Evolutionary conservation across 768 basidiomycete species (phyloP), one percentile per base, ranked within the genome.

Genomic region (Naganishia friedmannii): DNA sequence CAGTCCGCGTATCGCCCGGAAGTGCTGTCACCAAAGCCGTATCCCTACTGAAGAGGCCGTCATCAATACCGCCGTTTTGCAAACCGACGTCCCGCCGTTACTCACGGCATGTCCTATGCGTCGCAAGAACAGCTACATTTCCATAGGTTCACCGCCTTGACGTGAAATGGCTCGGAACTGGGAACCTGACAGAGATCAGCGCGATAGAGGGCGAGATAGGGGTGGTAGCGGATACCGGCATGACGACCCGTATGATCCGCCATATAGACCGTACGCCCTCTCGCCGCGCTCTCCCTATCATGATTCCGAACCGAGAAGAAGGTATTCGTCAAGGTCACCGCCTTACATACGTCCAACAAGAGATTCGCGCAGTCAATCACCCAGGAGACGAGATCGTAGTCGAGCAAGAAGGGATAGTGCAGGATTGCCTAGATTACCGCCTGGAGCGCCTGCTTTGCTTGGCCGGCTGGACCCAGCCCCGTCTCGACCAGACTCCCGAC

Each of bases 111-210:
- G 48, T 26, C 19, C 23, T 7, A 51, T 51, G 48, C 23, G 48
- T 26, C 19, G 3, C 19, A 23, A n/a, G 15, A n/a, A 4, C n/a
- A 51, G 19, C 23, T 23, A n/a, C 3, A n/a, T 4, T 23, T 3
- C n/a, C 23, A 1, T 21, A 51, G n/a, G 23, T 21, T 51, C 48
- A 23, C 48, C 48, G 12, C 48, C 48, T 26, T 21, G 48, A 26
- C 48, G n/a, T n/a, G 48, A 51, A n/a, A 21, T 51, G 48, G 48
- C 48, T 51, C 48, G 48, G 6, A 51, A 51, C n/a, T 51, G n/a
- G 48, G 48, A 51, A 3, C 15, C n/a, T 5, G 48, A 51, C 13
- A 51, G 48, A 13, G 48, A 51, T 51, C n/a, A 3, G 48, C 48
- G 48, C 12, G 48, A 23, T 23, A 51, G 48, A 26, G 48, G 48